phyloP scores from a whole-genome alignment of 1,139 yeast genomes.

The Debaryomyces udenii region DNA sequence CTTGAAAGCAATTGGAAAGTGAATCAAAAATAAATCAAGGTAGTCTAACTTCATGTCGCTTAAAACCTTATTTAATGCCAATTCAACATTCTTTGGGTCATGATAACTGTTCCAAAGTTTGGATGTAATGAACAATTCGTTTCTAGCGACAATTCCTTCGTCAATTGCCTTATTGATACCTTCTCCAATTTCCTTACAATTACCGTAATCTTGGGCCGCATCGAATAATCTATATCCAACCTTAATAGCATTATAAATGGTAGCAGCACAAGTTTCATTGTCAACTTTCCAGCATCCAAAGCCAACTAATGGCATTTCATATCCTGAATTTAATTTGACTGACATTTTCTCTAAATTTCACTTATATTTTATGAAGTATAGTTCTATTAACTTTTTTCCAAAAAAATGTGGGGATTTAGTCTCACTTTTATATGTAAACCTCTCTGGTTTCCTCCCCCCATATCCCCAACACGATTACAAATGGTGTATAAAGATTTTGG shows the following conservation, averaged over 20 bases:
- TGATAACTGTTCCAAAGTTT: conserved; percentile 83
- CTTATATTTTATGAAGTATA: not conserved
- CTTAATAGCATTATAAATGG: conserved; percentile 67
- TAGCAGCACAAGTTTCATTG: conserved; percentile 56
- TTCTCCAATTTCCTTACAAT: conserved; percentile 72
- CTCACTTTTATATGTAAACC: too few species aligned
- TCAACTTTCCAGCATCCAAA: conserved; percentile 72
- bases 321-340: conserved; percentile 60
- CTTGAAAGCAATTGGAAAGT: conserved; percentile 78
- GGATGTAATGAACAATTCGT: conserved; percentile 74
- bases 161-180: conserved; percentile 66
- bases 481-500: too few species aligned
- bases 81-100: conserved; percentile 59
- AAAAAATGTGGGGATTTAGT: too few species aligned
- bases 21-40: conserved; percentile 74
- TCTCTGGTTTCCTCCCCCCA: too few species aligned
- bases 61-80: conserved; percentile 65
- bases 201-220: conserved; percentile 80
- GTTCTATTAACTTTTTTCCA: not conserved
- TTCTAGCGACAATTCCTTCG: conserved; percentile 70
- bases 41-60: conserved; percentile 67
- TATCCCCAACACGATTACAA: too few species aligned
- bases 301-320: conserved; percentile 65
- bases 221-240: conserved; percentile 75
- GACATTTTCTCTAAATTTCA: conserved; percentile 22